Evolutionary conservation across 164 flowering plant species (phyloP).

Genomic region (Dillenia suffruticosa): DNA sequence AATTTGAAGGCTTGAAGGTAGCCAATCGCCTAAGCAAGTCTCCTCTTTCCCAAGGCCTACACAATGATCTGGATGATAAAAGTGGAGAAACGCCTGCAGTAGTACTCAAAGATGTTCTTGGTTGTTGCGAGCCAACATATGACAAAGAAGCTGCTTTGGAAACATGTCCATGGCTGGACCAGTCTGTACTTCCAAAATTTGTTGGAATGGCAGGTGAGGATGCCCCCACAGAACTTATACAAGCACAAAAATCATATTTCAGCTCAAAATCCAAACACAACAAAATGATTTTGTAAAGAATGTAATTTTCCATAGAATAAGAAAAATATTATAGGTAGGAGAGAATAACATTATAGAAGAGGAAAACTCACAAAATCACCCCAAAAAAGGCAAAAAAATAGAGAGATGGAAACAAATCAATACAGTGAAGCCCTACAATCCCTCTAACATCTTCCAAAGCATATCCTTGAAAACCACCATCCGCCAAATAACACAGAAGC

Average conservation of each 20-base stretch:
- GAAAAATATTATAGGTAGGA: too few species aligned
- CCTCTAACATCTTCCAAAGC: too few species aligned
- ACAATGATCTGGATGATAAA: constrained; percentile 73
- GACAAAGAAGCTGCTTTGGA: constrained; percentile 77
- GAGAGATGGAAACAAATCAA: too few species aligned
- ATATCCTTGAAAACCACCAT: too few species aligned
- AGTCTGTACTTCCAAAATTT: constrained; percentile 64
- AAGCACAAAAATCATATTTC: constrained; percentile 2
- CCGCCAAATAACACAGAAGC: too few species aligned
- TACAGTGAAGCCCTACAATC: too few species aligned
- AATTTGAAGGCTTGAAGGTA: constrained; percentile 80
- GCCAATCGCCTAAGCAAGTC: constrained; percentile 90
- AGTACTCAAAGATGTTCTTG: constrained; percentile 64
- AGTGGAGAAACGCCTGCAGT: constrained; percentile 78
- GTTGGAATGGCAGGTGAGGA: constrained; percentile 84
- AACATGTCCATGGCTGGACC: constrained; percentile 65
- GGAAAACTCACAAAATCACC: too few species aligned
- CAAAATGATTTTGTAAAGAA: too few species aligned
- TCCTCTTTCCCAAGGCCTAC: constrained; percentile 98
- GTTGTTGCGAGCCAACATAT: constrained; percentile 63
- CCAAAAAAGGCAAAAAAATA: too few species aligned
- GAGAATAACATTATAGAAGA: too few species aligned
- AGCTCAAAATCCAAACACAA: too few species aligned
- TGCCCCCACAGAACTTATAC: constrained; percentile 92
- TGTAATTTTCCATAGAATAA: too few species aligned